Percentiles rank a stretch among this genome's conserved stretches.
phyloP scores from a whole-genome alignment of 2,329 filamentous ascomycete genomes.

The Fusarium tricinctum region DNA sequence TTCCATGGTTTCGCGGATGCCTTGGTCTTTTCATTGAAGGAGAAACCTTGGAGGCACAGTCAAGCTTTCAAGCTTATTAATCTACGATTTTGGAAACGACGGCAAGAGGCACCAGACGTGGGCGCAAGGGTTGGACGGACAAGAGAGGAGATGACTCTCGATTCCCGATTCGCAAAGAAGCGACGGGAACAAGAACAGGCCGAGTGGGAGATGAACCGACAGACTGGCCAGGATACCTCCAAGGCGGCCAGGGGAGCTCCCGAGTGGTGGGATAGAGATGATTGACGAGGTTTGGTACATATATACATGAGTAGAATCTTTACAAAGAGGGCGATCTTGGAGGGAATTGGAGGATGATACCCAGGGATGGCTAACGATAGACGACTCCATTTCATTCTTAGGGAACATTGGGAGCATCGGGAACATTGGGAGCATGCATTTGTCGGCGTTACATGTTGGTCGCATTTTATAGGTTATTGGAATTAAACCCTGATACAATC shows the following conservation, averaged over 20 bases:
- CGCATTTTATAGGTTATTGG: constrained; percentile 9
- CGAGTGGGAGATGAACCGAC: constrained; percentile 50
- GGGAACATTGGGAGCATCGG: constrained; percentile 9
- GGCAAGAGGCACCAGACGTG: constrained; percentile 16
- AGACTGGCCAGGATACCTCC: constrained; percentile 6
- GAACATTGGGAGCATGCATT: constrained; percentile 29
- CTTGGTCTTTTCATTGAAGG: constrained; percentile 75
- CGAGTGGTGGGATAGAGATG: constrained; percentile 53
- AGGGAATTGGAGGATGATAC: constrained; percentile 36
- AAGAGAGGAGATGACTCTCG: constrained; percentile 66
- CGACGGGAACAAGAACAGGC: constrained; percentile 64
- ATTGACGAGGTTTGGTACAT: constrained; percentile 6
- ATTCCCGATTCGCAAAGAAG: constrained; percentile 63
- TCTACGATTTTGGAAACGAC: constrained; percentile 30
- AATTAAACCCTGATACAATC: neutral
- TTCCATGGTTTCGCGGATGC: constrained; percentile 78
- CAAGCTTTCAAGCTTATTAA: constrained; percentile 28
- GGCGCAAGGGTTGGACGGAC: constrained; percentile 58
- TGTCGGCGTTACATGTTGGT: constrained; percentile 33
- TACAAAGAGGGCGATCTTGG: neutral
- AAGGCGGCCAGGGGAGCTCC: constrained; percentile 30
- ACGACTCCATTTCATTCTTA: constrained; percentile 3
- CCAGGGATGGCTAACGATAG: constrained; percentile 28
- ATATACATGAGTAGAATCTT: neutral
- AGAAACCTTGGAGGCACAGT: constrained; percentile 74